Evolutionary conservation across 2,329 filamentous ascomycete species (phyloP).

Genomic region (Verticillium nubilum): DNA sequence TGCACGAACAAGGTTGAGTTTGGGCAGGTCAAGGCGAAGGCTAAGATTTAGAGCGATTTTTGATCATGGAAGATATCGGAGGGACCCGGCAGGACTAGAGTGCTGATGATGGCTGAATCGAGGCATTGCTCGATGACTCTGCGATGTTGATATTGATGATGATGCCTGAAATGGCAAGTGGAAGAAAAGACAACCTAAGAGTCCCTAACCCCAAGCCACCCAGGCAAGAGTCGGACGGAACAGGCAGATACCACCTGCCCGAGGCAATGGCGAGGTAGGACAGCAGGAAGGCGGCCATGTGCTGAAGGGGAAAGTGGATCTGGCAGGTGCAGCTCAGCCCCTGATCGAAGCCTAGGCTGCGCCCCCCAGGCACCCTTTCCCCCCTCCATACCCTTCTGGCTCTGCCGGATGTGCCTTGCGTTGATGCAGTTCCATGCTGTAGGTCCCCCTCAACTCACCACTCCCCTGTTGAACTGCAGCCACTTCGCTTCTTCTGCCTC

Average conservation of each 20-base stretch:
- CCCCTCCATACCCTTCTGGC: neutral
- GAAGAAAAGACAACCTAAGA: neutral
- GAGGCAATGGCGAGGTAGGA: neutral
- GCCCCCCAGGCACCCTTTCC: neutral
- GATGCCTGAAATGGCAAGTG: neutral
- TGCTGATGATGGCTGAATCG: neutral
- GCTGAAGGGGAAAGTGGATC: neutral
- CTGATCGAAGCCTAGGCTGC: neutral
- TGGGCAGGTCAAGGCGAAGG: conserved; percentile 12
- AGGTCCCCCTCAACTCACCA: no score
- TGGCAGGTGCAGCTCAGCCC: neutral
- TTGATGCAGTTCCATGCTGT: neutral
- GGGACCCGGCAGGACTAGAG: neutral
- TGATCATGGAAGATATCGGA: no score
- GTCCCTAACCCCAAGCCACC: no score
- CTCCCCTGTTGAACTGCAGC: no score
- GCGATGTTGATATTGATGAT: neutral
- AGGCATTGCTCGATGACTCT: neutral
- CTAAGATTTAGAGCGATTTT: conserved; percentile 15
- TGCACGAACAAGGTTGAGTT: conserved; percentile 43
- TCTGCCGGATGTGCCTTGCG: neutral
- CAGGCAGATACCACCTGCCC: no score
- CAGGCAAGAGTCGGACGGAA: no score
- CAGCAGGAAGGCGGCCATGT: neutral
- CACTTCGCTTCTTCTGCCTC: neutral